These are phyloP conservation scores for Sechiopsis laciniata DNA, from an alignment of 306 rosid genomes.

Conservation along the genomic window DNA sequence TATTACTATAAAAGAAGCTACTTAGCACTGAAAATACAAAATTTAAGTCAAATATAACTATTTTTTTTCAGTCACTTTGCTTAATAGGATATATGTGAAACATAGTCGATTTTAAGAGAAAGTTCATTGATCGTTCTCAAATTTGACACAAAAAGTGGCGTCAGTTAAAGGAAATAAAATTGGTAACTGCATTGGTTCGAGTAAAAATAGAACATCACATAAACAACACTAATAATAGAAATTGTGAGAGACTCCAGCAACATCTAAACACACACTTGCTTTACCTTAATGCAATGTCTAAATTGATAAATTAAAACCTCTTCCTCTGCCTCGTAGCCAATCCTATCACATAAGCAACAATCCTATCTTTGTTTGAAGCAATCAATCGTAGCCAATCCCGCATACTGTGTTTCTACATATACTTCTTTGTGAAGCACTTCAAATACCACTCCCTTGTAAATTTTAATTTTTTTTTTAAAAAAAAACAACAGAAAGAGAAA, in stretches of 20 bases:
- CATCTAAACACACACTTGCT: neutral
- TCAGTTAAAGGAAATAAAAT: slow-evolving; percentile 6
- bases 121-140: neutral
- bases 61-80: no score
- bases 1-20: no score
- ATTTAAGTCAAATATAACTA: no score
- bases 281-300: no score
- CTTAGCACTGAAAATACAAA: no score
- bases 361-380: slow-evolving; percentile 53
- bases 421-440: slow-evolving; percentile 51
- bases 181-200: slow-evolving; percentile 12
- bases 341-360: no score
- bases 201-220: slow-evolving; percentile 17
- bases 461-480: no score
- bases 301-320: slow-evolving; percentile 34
- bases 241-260: neutral
- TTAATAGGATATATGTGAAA: neutral
- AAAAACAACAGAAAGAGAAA: no score
- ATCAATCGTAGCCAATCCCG: slow-evolving; percentile 60
- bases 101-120: neutral
- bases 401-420: slow-evolving; percentile 50
- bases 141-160: slow-evolving; percentile 6
- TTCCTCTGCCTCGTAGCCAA: slow-evolving; percentile 56
- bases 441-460: slow-evolving; percentile 26
- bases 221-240: neutral